Evolutionary conservation across 177 flowering plant species (phyloP).

Genomic region (Vitis hybrid): DNA sequence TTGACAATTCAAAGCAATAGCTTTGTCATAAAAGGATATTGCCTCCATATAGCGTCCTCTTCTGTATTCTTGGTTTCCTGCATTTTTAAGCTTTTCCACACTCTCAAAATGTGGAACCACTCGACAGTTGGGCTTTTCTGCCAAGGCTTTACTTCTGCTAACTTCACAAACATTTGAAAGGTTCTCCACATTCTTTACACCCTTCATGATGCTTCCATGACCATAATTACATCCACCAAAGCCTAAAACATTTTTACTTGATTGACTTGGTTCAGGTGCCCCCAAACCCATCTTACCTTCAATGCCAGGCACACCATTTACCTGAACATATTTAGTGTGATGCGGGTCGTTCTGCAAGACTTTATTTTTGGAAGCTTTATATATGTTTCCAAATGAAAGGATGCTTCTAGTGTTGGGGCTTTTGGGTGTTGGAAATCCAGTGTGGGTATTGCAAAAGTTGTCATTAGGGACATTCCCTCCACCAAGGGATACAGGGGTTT

Average conservation of each 20-base stretch:
- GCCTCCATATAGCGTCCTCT: not conserved
- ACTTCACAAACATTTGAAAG: not conserved
- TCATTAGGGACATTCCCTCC: too few relatives aligned
- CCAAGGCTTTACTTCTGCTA: not conserved
- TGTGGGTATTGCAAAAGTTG: not conserved
- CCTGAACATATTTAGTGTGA: not conserved
- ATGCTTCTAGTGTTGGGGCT: not conserved
- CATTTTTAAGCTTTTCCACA: conserved; percentile 7
- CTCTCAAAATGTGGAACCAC: not conserved
- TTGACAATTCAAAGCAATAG: not conserved
- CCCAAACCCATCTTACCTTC: not conserved
- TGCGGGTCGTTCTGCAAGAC: not conserved
- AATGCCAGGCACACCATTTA: not conserved
- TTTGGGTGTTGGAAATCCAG: not conserved
- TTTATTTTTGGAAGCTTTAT: conserved; percentile 3
- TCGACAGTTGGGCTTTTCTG: not conserved
- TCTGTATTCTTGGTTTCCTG: not conserved
- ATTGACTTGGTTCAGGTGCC: not conserved
- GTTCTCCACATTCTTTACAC: conserved; percentile 11
- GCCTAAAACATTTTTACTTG: conserved; percentile 17
- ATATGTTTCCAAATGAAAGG: conserved; percentile 16
- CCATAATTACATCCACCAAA: conserved; percentile 18
- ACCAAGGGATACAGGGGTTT: too few relatives aligned
- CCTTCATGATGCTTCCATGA: conserved; percentile 18
- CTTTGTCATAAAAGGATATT: not conserved